Evolutionary conservation across 352 stramenopile genomes (phyloP).

Genomic region (Phytophthora fragariae): DNA sequence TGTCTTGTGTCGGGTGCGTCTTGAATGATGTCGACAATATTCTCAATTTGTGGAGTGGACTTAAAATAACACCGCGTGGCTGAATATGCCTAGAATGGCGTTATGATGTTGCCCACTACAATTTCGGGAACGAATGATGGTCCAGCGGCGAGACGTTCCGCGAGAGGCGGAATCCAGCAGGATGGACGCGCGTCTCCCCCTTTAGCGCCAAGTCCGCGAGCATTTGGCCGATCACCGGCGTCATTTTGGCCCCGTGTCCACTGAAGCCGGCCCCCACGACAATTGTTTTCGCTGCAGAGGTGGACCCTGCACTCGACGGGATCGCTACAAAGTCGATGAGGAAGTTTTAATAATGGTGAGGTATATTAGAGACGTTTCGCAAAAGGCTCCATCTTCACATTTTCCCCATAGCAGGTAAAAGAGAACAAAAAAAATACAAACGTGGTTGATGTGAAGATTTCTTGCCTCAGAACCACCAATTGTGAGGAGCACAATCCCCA

Average conservation of each 20-base stretch:
- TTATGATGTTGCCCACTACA: neutral
- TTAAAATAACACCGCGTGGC: no score
- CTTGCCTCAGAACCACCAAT: no score
- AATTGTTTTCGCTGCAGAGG: conserved; percentile 44
- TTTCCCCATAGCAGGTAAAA: no score
- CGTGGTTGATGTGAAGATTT: no score
- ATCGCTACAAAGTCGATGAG: conserved; percentile 43
- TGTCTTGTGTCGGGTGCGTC: no score
- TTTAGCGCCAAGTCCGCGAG: conserved; percentile 71
- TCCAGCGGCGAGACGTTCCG: conserved; percentile 7
- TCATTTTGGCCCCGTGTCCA: conserved; percentile 89
- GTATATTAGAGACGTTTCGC: no score
- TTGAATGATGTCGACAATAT: no score
- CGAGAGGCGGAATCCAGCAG: conserved; percentile 51
- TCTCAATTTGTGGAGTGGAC: no score
- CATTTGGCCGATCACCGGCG: conserved; percentile 83
- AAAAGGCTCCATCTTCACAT: no score
- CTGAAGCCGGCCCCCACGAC: conserved; percentile 81
- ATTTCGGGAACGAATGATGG: conserved; percentile 15
- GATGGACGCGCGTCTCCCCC: conserved; percentile 48
- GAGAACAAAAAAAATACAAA: no score
- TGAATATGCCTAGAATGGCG: neutral
- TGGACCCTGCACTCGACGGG: neutral
- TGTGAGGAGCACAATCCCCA: no score
- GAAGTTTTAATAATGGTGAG: no score